Percentiles rank a stretch among this genome's conserved stretches.
Conservation (phyloP, 2,329 filamentous ascomycete genomes). For the Aspergillus melleus region DNA sequence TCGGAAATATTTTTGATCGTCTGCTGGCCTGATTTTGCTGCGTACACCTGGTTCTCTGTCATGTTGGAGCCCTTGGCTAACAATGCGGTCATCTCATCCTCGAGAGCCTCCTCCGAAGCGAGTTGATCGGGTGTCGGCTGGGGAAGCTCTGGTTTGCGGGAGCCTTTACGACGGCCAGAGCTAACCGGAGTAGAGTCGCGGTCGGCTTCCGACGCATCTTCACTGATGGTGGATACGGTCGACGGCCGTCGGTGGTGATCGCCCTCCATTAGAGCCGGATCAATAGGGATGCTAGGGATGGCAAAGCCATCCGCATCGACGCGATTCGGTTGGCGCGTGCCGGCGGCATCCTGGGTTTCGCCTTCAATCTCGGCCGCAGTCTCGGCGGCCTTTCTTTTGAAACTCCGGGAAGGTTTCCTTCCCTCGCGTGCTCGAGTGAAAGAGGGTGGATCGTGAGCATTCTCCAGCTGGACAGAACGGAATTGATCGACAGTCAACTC, state of each 20-base stretch:
- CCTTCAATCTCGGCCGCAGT: conserved; percentile 46
- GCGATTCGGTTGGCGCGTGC: conserved; percentile 36
- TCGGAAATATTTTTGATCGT: conserved; percentile 53
- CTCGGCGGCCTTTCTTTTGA: conserved; percentile 34
- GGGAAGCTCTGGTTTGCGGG: conserved; percentile 38
- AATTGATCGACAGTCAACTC: conserved; percentile 87
- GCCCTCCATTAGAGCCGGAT: conserved; percentile 40
- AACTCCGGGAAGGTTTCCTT: conserved; percentile 53
- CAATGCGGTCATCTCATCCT: conserved; percentile 69
- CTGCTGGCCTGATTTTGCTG: conserved; percentile 2
- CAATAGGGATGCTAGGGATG: conserved; percentile 55
- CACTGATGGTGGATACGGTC: conserved; percentile 20
- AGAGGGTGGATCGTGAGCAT: conserved; percentile 77
- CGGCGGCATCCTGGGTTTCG: conserved; percentile 39
- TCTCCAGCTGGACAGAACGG: conserved; percentile 56
- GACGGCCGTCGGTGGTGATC: conserved; percentile 22
- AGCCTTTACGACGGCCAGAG: conserved; percentile 31
- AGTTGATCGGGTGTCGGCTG: conserved; percentile 60
- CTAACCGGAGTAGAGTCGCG: conserved; percentile 21
- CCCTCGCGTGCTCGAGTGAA: conserved; percentile 61
- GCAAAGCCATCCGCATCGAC: conserved; percentile 69
- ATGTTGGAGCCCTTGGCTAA: conserved; percentile 49
- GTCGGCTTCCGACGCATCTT: conserved; percentile 23
- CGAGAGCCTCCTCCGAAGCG: conserved; percentile 61
- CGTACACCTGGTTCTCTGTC: conserved; percentile 27